Evolutionary conservation across 208 protist genomes (phyloP).

Genomic region (Sergeia podlipaevii): DNA sequence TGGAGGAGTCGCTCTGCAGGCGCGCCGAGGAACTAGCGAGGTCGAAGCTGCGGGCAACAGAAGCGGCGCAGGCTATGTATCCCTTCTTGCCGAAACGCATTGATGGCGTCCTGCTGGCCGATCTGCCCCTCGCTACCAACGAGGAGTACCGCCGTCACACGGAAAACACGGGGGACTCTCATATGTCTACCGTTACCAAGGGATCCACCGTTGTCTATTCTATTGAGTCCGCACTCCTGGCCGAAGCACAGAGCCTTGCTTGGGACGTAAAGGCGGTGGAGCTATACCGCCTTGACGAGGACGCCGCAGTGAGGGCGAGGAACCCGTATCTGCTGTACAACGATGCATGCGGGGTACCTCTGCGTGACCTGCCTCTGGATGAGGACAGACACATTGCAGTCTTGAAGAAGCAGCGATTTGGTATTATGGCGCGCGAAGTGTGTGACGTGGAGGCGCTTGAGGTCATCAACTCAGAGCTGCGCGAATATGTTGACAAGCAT

Average conservation of each 20-base stretch:
- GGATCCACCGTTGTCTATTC: not conserved
- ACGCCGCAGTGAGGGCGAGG: constrained; percentile 51
- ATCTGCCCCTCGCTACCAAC: constrained; percentile 31
- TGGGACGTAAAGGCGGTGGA: constrained; percentile 25
- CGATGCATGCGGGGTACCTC: constrained; percentile 32
- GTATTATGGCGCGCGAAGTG: not conserved
- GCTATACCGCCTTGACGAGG: constrained; percentile 39
- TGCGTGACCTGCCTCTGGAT: constrained; percentile 35
- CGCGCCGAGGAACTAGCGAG: constrained; percentile 16
- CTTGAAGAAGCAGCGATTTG: constrained; percentile 8
- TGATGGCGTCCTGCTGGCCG: constrained; percentile 30
- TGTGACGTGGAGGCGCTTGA: constrained; percentile 15
- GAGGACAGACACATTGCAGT: constrained; percentile 22
- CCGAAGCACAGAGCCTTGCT: constrained; percentile 21
- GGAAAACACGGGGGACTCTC: constrained; percentile 3
- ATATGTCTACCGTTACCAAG: too few relatives aligned
- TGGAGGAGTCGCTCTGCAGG: constrained; percentile 12
- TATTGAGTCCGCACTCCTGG: constrained; percentile 12
- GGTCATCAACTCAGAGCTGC: constrained; percentile 28
- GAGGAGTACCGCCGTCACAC: constrained; percentile 14
- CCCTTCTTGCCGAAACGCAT: constrained; percentile 44
- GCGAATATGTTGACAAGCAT: constrained; percentile 4
- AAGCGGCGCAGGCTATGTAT: constrained; percentile 26
- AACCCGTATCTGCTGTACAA: constrained; percentile 51
- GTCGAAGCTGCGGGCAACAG: constrained; percentile 24